These are phyloP conservation scores for Cucumis sativus DNA, from an alignment of 306 rosid species.

Conservation along the genomic window DNA sequence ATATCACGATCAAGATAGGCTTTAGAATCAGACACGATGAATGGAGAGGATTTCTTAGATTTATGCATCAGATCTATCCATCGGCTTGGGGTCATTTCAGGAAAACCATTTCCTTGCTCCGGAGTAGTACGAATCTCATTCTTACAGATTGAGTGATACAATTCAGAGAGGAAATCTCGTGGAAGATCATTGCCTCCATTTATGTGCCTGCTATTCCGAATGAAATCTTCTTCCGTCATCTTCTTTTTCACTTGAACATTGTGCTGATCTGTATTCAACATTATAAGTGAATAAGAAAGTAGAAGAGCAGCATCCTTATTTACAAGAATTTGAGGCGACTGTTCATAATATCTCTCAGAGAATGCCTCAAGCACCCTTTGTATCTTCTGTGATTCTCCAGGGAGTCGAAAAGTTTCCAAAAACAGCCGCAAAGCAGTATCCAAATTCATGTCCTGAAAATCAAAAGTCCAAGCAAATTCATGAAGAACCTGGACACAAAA, in stretches of 20 bases:
- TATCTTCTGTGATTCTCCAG: slow-evolving; percentile 98
- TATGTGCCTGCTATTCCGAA: slow-evolving; percentile 78
- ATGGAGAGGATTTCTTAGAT: slow-evolving; percentile 77
- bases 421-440: slow-evolving; percentile 91
- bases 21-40: slow-evolving; percentile 74
- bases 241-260: slow-evolving; percentile 93
- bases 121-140: slow-evolving; percentile 95
- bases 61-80: slow-evolving; percentile 94
- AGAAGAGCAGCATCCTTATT: slow-evolving; percentile 97
- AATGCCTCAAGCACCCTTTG: slow-evolving; percentile 98
- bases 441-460: slow-evolving; percentile 94
- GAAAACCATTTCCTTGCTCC: slow-evolving; percentile 85
- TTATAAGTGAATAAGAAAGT: slow-evolving; percentile 74
- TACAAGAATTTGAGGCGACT: slow-evolving; percentile 74
- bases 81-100: slow-evolving; percentile 91
- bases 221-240: slow-evolving; percentile 97
- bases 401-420: slow-evolving; percentile 87
- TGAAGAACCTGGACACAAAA: slow-evolving; percentile 98
- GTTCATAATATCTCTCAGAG: slow-evolving; percentile 96
- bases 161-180: slow-evolving; percentile 70
- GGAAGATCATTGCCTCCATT: slow-evolving; percentile 93
- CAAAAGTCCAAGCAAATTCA: slow-evolving; percentile 97
- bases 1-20: slow-evolving; percentile 89
- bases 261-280: slow-evolving; percentile 97
- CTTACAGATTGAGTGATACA: slow-evolving; percentile 85